Percentiles rank a stretch among this genome's conserved stretches.
These are phyloP conservation scores for Asterochloris erici DNA, from an alignment of 139 green algal genomes.

Conservation along the genomic window DNA sequence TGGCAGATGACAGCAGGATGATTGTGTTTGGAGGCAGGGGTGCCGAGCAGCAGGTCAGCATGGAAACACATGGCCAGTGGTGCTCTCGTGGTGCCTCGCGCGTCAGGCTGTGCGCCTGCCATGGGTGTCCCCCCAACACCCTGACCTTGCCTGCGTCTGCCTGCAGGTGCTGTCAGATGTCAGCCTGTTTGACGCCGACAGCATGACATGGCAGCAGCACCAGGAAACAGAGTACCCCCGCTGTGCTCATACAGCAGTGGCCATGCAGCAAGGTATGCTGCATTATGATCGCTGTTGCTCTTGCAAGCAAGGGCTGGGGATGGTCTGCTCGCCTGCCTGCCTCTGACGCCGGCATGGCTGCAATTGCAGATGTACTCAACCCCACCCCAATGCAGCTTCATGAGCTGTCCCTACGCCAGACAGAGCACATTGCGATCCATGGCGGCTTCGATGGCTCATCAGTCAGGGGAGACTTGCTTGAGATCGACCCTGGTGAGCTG, in stretches of 20 bases:
- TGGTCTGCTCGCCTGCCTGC: not conserved
- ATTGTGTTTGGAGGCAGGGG: slow-evolving; percentile 57
- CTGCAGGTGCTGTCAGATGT: slow-evolving; percentile 46
- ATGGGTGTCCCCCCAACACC: not conserved
- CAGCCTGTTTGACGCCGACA: slow-evolving; percentile 39
- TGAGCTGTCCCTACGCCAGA: not conserved
- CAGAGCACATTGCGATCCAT: slow-evolving; percentile 31
- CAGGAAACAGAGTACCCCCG: slow-evolving; percentile 45
- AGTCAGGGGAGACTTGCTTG: slow-evolving; percentile 48
- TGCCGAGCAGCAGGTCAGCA: slow-evolving; percentile 32
- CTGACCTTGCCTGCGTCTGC: not conserved
- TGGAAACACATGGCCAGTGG: not conserved
- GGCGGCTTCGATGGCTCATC: slow-evolving; percentile 50
- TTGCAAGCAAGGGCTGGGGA: no score
- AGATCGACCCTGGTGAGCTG: slow-evolving; percentile 29
- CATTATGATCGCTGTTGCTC: not conserved
- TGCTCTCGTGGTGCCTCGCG: no score
- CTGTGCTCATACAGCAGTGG: slow-evolving; percentile 49
- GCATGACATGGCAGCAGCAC: slow-evolving; percentile 35
- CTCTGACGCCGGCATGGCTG: not conserved
- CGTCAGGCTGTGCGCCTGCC: not conserved
- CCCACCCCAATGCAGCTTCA: no score
- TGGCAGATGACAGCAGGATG: slow-evolving; percentile 41
- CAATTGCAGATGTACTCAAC: not conserved
- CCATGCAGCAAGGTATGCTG: slow-evolving; percentile 4